Base-by-base conservation (phyloP, 228 moss, liverwort and hornwort genomes). In the Sphagnum fallax region DNA sequence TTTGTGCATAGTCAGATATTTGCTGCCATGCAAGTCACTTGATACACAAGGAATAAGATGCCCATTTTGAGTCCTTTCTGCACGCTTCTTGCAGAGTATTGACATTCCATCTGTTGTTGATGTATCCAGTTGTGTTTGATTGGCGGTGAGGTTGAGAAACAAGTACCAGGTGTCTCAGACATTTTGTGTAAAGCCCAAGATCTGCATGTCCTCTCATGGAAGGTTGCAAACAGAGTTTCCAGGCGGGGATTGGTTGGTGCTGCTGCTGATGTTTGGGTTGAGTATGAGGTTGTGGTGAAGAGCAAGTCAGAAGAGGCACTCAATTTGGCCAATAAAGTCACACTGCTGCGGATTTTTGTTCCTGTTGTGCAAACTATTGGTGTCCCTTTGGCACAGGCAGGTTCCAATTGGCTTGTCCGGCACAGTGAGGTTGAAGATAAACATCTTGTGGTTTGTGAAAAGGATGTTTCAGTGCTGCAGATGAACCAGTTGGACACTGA, bases 261-360 rank as follows among this genome's bases (percentile, higher is more conserved):
- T 72, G 83, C 87, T 74, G 91, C 91, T 55, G 86, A 94, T 74
- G 74, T 79, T 5, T 94, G 93, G 93, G 80, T 89, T 50, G 82
- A 88, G 67, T 87, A 86, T 67, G 87, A 91, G 72, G 76, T 79
- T 71, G 53, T 87, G 15, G 70, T 88, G 61, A 86, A 79, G 76
- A 82, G 76, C 16, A 88, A 86, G 69, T 82, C 89, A 61, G 63
- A 71, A 69, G 75, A 76, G 16, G 69, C 81, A 3, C 74, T 84
- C 11, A 74, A 82, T 59, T 70, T 81, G 73, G 79, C 76, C 53
- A 69, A 66, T 59, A 80, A 69, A 65, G 50, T 89, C 49, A 91
- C 91, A 16, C 61, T 84, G 63, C 53, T 87, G 60, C 72, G 74
- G 49, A 63, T 75, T 65, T 75, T 81, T 70, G 82, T 86, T 65